Conservation (phyloP, 1,284 basidiomycete species). For the Leccinum griseonigrum region DNA sequence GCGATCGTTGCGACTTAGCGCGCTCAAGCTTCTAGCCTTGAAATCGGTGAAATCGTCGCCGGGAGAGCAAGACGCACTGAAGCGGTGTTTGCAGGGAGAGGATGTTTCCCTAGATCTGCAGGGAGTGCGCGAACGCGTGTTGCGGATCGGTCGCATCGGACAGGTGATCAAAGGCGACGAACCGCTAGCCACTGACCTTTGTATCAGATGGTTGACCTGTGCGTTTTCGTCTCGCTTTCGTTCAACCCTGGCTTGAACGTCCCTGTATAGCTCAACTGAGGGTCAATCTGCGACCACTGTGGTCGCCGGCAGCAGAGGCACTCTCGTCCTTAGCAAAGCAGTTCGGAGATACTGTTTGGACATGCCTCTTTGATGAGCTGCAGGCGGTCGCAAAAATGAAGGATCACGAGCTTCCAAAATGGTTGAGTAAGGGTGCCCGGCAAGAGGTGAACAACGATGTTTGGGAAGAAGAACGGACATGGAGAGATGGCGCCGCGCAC, state of each 20-base stretch:
- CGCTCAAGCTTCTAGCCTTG: conserved; percentile 52
- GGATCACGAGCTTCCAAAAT: conserved; percentile 10
- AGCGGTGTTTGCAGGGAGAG: conserved; percentile 70
- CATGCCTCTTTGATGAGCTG: conserved; percentile 64
- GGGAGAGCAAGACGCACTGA: conserved; percentile 56
- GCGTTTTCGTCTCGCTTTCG: conserved; percentile 19
- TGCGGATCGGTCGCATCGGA: conserved; percentile 64
- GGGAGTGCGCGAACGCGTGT: conserved; percentile 79
- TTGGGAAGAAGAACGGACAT: conserved; percentile 67
- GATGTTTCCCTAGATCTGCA: conserved; percentile 71
- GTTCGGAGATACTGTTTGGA: conserved; percentile 74
- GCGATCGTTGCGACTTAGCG: conserved; percentile 50
- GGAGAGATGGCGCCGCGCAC: conserved; percentile 72
- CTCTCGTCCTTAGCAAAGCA: conserved; percentile 57
- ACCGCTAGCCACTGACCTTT: conserved; percentile 51
- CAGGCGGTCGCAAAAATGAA: conserved; percentile 25
- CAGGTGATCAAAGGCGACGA: conserved; percentile 54
- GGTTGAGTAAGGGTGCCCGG: conserved; percentile 14
- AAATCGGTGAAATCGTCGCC: conserved; percentile 40
- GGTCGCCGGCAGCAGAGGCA: conserved; percentile 74
- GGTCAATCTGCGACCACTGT: conserved; percentile 86
- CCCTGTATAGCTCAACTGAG: conserved; percentile 77
- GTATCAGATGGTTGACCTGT: conserved; percentile 66
- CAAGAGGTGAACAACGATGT: conserved; percentile 39
- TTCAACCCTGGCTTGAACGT: background rate